Evolutionary conservation across 306 rosid species (phyloP), one percentile per base, ranked within the genome.

Genomic region (Glycine soja): DNA sequence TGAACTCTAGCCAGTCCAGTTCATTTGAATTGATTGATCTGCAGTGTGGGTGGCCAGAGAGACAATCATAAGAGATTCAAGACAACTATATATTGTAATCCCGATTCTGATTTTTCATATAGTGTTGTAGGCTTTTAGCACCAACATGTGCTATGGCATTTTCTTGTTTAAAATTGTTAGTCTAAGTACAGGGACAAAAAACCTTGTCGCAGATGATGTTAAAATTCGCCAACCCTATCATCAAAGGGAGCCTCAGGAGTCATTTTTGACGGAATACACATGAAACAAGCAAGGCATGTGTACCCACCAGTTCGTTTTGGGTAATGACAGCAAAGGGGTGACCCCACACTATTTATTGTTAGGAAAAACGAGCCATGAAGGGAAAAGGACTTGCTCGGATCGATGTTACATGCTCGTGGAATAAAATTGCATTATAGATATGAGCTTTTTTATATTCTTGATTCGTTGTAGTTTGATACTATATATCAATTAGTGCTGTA

Each of bases 61-160:
- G 4, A 70, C 0, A 14, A 13, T 8, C 34, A 19, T 10, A 24
- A 69, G 57, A 69, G 11, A 13, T 70, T 69, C 1, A 6, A 19
- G 2, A 69, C 0, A 6, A 69, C 0, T 18, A 69, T 69, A 69
- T 69, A 69, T 69, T 45, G 46, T 15, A 66, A 36, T 36, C 40
- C 40, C 40, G 3, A 3, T 30, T 13, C 4, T 12, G 19, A 36
- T 32, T 30, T 62, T 30, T 63, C 5, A 32, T 3, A 10, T 0
- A 43, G 72, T 42, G 72, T 40, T 66, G 11, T 36, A 15, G 36
- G 52, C 16, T 73, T 4, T 24, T 24, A 47, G 75, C 75, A 18
- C 7, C 68, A 67, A 67, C 82, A 67, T 42, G 82, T 67, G 75
- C 75, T 52, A 38, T 6, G 57, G 10, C 67, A 3, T 40, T 64